Conservation (phyloP, 441 rosid genomes). For the Eruca vesicaria region DNA sequence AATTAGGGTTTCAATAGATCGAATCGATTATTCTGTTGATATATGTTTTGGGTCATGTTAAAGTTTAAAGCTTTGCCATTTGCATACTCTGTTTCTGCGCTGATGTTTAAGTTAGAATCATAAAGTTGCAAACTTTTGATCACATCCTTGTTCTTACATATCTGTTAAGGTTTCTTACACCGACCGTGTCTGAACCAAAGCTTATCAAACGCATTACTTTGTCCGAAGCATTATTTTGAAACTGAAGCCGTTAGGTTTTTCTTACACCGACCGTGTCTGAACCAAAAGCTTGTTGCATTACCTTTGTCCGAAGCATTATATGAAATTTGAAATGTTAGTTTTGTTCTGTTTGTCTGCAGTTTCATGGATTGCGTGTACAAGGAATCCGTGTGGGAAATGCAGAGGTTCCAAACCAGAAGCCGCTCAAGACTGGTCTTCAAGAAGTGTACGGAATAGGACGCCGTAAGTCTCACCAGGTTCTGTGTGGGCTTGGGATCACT, state of each 20-base stretch:
- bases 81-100: conserved; percentile 1
- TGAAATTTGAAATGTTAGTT: not conserved
- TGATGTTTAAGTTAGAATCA: not conserved
- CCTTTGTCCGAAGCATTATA: not conserved
- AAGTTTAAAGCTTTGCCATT: not conserved
- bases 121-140: not conserved
- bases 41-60: not conserved
- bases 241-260: not conserved
- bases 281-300: not conserved
- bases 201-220: not conserved
- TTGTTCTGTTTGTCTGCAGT: conserved; percentile 29
- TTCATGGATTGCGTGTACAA: conserved; percentile 49
- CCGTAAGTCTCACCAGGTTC: conserved; percentile 63
- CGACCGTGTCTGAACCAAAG: not conserved
- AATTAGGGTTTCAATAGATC: conserved; percentile 4
- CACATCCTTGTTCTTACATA: not conserved
- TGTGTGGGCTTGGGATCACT: conserved; percentile 51
- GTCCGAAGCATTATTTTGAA: not conserved
- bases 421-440: conserved; percentile 54
- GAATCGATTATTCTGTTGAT: not conserved
- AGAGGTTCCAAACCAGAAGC: conserved; percentile 64
- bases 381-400: conserved; percentile 72
- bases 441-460: conserved; percentile 65
- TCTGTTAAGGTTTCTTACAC: not conserved
- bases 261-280: not conserved